Evolutionary conservation across 139 green algal genomes (phyloP).

Genomic region (Chlorella sp.): DNA sequence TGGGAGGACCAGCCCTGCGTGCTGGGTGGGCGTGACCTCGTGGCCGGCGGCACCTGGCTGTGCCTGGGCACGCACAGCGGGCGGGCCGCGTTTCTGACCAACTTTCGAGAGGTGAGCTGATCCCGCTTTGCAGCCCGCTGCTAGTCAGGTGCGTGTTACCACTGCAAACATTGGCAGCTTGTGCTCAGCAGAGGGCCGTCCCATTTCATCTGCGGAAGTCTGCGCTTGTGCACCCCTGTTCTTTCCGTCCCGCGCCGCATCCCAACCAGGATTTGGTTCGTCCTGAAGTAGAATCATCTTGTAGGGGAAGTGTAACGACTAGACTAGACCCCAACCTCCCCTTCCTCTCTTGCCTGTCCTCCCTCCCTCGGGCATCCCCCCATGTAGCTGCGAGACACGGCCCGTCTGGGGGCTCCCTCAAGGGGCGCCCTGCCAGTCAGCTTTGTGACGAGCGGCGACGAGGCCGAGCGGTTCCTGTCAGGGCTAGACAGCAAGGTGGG

Average conservation of each 20-base stretch:
- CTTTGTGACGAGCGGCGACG: not conserved
- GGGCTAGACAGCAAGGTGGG: not conserved
- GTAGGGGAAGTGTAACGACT: too few relatives aligned
- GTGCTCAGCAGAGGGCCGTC: not conserved
- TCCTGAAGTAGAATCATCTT: too few relatives aligned
- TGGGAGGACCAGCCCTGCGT: constrained; percentile 23
- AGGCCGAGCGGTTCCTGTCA: not conserved
- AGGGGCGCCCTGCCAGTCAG: constrained; percentile 5
- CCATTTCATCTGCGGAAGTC: too few relatives aligned
- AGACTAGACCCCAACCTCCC: too few relatives aligned
- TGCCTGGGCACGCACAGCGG: not conserved
- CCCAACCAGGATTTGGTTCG: too few relatives aligned
- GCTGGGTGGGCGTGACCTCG: constrained; percentile 22
- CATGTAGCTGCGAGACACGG: not conserved
- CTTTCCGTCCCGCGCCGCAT: too few relatives aligned
- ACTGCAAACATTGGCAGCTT: not conserved
- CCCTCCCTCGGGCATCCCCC: not conserved
- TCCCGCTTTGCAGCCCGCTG: not conserved
- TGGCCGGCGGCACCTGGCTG: constrained; percentile 44
- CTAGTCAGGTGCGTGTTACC: too few relatives aligned
- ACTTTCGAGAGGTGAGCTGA: constrained; percentile 15
- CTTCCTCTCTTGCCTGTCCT: not conserved
- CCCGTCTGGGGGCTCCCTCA: not conserved
- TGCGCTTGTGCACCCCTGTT: too few relatives aligned
- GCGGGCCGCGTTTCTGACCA: constrained; percentile 30